Evolutionary conservation across 2,329 filamentous ascomycete species (phyloP), one percentile per base, ranked within the genome.

Genomic region (Aspergillus hiratsukae): DNA sequence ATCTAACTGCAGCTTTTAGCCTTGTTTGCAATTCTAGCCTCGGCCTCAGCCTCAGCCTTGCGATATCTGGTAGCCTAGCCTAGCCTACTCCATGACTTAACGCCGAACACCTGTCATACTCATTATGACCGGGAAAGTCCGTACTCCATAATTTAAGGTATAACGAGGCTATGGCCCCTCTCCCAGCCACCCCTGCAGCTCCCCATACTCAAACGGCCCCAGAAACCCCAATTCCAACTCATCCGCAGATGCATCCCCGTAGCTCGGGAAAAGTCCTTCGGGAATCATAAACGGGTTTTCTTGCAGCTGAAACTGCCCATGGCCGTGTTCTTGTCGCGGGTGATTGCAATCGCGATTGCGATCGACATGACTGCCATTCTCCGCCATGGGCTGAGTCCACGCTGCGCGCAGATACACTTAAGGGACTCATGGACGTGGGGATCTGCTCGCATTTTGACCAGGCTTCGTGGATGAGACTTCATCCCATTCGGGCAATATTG

Each of bases 401-500:
- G 57, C 53, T 72, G 9, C 66, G 57, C 4, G 66, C 67, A 3
- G 68, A 72, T 0, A 60, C 40, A 51, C 69, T 68, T 37, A 69
- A 70, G 2, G 60, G 55, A 5, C 64, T 61, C 69, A 72, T 69
- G 29, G 61, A 57, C 7, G 53, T 52, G 0, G 72, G 59, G 8
- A 72, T 61, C 23, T 63, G 55, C 29, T 68, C 66, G 29, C 65
- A 68, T 54, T 69, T 69, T 5, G 54, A 53, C 69, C 69, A 71
- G 19, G 61, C 58, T 11, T 60, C 59, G 23, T 64, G 58, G 14
- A 71, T 56, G 7, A 54, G 25, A 4, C 54, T 27, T 2, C 23
- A 23, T 23, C 23, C 23, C 23, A 23, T 23, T 23, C 23, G 23
- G 23, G 23, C 23, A 23, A 23, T 23, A 23, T 23, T 23, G 23